Conservation (phyloP, 352 stramenopile species). For the Pythium plurisporium region DNA sequence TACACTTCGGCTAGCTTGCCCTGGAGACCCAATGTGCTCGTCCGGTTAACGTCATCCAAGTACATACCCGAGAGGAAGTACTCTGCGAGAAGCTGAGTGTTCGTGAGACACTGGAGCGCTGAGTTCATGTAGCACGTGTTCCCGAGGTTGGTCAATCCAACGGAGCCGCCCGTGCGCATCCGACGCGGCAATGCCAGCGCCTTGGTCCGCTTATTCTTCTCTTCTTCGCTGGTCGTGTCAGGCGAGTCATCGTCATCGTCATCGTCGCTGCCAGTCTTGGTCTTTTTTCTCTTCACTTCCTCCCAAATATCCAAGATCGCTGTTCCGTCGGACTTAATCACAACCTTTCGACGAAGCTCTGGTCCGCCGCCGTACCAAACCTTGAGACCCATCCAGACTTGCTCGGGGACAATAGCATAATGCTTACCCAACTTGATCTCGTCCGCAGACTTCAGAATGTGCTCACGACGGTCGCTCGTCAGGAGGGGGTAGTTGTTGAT, state of each 20-base stretch:
- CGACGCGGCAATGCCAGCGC: constrained; percentile 57
- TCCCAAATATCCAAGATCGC: constrained; percentile 80
- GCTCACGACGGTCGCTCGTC: constrained; percentile 59
- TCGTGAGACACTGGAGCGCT: constrained; percentile 91
- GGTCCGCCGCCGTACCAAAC: constrained; percentile 91
- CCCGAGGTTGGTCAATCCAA: constrained; percentile 87
- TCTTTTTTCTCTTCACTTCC: constrained; percentile 49
- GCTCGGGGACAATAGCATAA: constrained; percentile 83
- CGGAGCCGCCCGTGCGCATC: constrained; percentile 72
- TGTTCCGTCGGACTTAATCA: constrained; percentile 53
- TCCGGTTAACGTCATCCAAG: constrained; percentile 93
- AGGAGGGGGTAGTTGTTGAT: constrained; percentile 81
- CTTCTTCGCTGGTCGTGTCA: constrained; percentile 47
- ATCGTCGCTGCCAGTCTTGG: constrained; percentile 38
- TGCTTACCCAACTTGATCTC: constrained; percentile 79
- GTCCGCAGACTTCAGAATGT: constrained; percentile 62
- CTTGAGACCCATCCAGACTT: constrained; percentile 88
- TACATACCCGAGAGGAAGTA: constrained; percentile 96
- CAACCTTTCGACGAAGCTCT: constrained; percentile 80
- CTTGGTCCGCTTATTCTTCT: constrained; percentile 42
- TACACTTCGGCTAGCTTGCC: constrained; percentile 94
- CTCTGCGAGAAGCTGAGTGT: constrained; percentile 93
- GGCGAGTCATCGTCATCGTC: constrained; percentile 26
- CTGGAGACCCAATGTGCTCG: constrained; percentile 95
- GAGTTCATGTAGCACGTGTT: constrained; percentile 98